Evolutionary conservation across 805 yeast species (phyloP), one percentile per base, ranked within the genome.

Genomic region (Hanseniaspora lachancei): DNA sequence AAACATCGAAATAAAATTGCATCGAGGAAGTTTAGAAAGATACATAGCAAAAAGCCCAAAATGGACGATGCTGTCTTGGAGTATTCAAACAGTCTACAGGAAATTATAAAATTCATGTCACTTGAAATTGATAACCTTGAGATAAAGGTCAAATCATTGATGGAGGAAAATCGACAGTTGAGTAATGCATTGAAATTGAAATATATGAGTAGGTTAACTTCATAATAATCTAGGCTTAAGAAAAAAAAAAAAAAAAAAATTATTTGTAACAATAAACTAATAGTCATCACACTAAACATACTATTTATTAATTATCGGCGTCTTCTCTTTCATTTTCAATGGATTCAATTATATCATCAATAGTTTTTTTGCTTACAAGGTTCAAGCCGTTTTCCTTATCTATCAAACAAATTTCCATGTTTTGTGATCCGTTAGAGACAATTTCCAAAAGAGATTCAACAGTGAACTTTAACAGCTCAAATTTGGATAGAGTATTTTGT

Each of bases 351-450:
- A 81, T 77, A 57, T 75, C 75, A 62, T 81, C 84, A 60, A 89
- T 81, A 61, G 82, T 86, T 20, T 85, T 95, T 54, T 80, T 77
- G 18, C 80, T 71, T 65, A 89, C 76, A 61, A 86, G 77, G 40
- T 75, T 70, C 18, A 56, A 35, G 20, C 50, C 55, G 20, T 46
- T 46, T 61, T 76, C 72, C 53, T 79, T 80, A 34, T 96, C 86
- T 78, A 91, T 80, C 40, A 93, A 82, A 4, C 95, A 85, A 51
- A 93, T 81, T 71, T 93, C 98, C 66, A 93, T 89, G 70, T 93
- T 93, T 68, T 87, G 86, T 47, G 97, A 95, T 43, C 98, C 98
- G 2, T 97, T 89, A 73, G 93, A 97, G 24, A 93, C 98, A 50
- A 93, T 97, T 70, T 93, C 98, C 63, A 93, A 76, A 62, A 93